Evolutionary conservation across 1,284 basidiomycete genomes (phyloP).

Genomic region (Grifola frondosa): DNA sequence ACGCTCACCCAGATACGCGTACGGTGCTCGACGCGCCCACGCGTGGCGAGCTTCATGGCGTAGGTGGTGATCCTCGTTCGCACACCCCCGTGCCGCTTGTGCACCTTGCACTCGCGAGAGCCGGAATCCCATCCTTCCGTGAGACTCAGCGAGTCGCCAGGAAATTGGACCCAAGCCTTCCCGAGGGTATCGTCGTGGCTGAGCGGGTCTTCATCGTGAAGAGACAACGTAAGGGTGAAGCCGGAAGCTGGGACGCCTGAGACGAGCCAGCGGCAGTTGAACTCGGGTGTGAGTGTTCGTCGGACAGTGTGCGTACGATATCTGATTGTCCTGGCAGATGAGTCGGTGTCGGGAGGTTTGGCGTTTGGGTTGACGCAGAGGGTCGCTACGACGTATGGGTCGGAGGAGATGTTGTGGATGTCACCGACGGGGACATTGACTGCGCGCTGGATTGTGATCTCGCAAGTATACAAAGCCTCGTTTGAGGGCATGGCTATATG

Average conservation of each 20-base stretch:
- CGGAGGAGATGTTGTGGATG: constrained; percentile 35
- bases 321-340: constrained; percentile 29
- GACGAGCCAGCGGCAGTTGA: constrained; percentile 43
- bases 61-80: constrained; percentile 35
- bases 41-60: constrained; percentile 22
- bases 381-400: constrained; percentile 41
- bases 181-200: constrained; percentile 46
- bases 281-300: constrained; percentile 37
- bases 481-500: constrained; percentile 4
- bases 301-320: constrained; percentile 42
- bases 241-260: constrained; percentile 42
- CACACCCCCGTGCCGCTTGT: constrained; percentile 37
- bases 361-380: constrained; percentile 17
- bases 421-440: constrained; percentile 42
- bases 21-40: constrained; percentile 26
- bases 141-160: constrained; percentile 26
- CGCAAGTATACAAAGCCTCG: constrained; percentile 34
- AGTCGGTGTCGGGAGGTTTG: constrained; percentile 1
- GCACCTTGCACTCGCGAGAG: constrained; percentile 26
- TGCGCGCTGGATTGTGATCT: constrained; percentile 41
- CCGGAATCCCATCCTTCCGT: constrained; percentile 25
- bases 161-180: constrained; percentile 29
- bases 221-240: constrained; percentile 33
- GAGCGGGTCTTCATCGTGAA: constrained; percentile 45
- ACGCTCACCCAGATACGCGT: constrained; percentile 31